Evolutionary conservation across 257 asterid genomes (phyloP), one percentile per base, ranked within the genome.

Genomic region (Dorcoceras hygrometricum): DNA sequence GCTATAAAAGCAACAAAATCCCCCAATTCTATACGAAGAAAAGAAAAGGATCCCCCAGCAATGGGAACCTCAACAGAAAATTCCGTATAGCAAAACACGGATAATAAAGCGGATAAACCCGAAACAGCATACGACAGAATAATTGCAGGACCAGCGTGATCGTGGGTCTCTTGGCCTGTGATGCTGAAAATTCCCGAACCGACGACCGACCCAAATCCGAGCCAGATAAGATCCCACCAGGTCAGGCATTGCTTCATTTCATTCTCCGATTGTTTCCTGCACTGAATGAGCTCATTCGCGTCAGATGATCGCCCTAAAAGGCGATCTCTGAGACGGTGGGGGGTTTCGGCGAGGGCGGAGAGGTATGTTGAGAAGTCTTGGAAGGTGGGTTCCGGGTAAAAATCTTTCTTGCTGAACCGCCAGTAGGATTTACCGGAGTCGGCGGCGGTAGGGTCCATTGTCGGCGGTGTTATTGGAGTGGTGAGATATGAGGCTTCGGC

Each of bases 161-260:
- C 65, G 60, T 74, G 88, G 10, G 86, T 75, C 62, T 93, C 99
- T 39, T 82, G 95, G 3, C 99, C 99, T 6, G 99, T 90, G 73
- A 93, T 78, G 75, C 84, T 82, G 72, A 93, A 93, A 10, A 93
- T 93, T 1, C 99, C 99, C 54, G 97, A 90, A 16, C 99, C 99
- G 24, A 93, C 95, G 34, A 93, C 96, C 39, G 96, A 81, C 50
- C 99, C 99, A 70, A 93, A 90, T 0, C 90, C 97, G 60, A 93
- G 82, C 99, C 99, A 93, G 2, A 90, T 63, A 6, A 93, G 81
- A 79, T 93, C 99, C 95, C 96, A 93, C 99, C 97, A 93, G 3
- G 96, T 90, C 18, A 93, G 86, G 77, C 96, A 88, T n/a, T 65
- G 63, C 65, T 77, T 78, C 95, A 93, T 84, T 50, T 84, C 83